Conservation (phyloP, 345 rosid species). For the Passiflora organensis region DNA sequence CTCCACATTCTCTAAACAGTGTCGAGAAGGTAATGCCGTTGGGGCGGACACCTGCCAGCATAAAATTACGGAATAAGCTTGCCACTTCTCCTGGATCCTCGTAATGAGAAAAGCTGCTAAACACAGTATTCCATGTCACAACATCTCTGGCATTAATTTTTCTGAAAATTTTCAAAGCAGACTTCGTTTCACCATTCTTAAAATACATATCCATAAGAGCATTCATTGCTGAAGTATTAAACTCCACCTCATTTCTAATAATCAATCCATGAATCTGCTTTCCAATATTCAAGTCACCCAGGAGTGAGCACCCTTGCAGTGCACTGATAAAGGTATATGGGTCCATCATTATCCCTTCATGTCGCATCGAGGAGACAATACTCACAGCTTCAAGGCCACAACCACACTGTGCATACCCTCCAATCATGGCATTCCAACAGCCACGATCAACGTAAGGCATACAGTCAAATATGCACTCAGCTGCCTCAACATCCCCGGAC, state of each 20-base stretch:
- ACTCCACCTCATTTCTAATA: conserved; percentile 13
- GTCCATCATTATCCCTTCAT: conserved; percentile 24
- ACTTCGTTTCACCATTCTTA: conserved; percentile 16
- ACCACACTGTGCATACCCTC: conserved; percentile 36
- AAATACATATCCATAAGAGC: conserved; percentile 39
- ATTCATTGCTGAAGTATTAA: conserved; percentile 21
- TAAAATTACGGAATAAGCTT: conserved; percentile 22
- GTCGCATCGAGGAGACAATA: conserved; percentile 18
- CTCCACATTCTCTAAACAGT: conserved; percentile 33
- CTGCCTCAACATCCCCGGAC: conserved; percentile 33
- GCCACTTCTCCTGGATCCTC: conserved; percentile 17
- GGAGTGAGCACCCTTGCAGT: conserved; percentile 30
- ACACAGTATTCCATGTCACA: conserved; percentile 36
- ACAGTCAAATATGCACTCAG: conserved; percentile 23
- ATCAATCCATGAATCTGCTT: conserved; percentile 36
- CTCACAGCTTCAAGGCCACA: conserved; percentile 26
- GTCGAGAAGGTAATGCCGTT: conserved; percentile 29
- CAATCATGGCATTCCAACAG: conserved; percentile 42
- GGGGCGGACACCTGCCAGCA: conserved; percentile 22
- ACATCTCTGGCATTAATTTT: conserved; percentile 25
- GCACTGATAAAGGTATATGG: conserved; percentile 27
- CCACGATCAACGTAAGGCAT: conserved; percentile 23
- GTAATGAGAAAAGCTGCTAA: conserved; percentile 18
- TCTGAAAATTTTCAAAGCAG: conserved; percentile 25
- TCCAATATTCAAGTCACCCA: conserved; percentile 24